Evolutionary conservation across 1,139 yeast species (phyloP).

Genomic region (Yarrowia galli): DNA sequence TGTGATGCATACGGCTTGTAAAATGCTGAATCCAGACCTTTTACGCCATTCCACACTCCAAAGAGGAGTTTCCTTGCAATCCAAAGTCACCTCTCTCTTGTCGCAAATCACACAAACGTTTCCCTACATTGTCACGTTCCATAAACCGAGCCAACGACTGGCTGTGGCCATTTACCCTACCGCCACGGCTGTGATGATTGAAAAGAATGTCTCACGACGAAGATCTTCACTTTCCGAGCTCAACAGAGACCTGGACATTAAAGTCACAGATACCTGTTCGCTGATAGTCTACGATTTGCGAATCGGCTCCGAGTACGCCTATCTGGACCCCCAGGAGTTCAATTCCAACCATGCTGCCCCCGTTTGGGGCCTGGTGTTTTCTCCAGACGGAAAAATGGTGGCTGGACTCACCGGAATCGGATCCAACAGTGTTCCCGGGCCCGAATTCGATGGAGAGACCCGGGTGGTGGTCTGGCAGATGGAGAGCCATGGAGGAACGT

Average conservation of each 20-base stretch:
- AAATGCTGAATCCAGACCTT: slow-evolving; percentile 26
- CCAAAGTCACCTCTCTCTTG: slow-evolving; percentile 24
- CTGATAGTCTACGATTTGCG: slow-evolving; percentile 32
- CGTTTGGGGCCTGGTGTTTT: slow-evolving; percentile 20
- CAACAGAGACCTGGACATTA: slow-evolving; percentile 24
- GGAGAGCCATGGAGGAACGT: slow-evolving; percentile 23
- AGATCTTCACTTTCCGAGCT: slow-evolving; percentile 31
- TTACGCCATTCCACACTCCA: background rate
- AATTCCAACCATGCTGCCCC: slow-evolving; percentile 34
- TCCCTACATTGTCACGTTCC: slow-evolving; percentile 32
- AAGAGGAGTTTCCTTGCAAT: slow-evolving; percentile 18
- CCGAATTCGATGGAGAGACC: slow-evolving; percentile 3
- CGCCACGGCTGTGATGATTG: slow-evolving; percentile 20
- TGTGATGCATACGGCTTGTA: slow-evolving; percentile 24
- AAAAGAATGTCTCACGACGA: slow-evolving; percentile 29
- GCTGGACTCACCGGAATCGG: slow-evolving; percentile 29
- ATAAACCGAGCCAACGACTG: slow-evolving; percentile 33
- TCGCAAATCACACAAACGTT: slow-evolving; percentile 16
- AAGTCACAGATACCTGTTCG: slow-evolving; percentile 28
- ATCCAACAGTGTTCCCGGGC: slow-evolving; percentile 15
- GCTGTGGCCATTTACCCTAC: slow-evolving; percentile 29
- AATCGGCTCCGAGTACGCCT: slow-evolving; percentile 19
- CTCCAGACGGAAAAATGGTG: slow-evolving; percentile 27
- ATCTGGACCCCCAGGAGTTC: slow-evolving; percentile 36
- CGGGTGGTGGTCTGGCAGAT: slow-evolving; percentile 30